Percentiles rank a stretch among this genome's conserved stretches.
These are phyloP conservation scores for Leishmania amazonensis DNA, from an alignment of 208 protist genomes.

Conservation along the genomic window DNA sequence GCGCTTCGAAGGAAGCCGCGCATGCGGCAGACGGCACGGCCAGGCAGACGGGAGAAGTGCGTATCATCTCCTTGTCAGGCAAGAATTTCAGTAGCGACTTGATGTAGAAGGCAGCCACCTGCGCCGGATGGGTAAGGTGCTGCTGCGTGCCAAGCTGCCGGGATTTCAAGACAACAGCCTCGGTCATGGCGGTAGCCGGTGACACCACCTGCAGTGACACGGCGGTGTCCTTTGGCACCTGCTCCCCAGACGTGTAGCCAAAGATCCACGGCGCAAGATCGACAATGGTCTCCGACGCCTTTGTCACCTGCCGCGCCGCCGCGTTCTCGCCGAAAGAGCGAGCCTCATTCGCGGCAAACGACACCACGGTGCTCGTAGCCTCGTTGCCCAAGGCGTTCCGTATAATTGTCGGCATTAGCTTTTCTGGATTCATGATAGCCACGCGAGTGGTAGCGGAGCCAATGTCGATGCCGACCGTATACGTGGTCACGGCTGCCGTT, in stretches of 20 bases:
- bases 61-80: conserved; percentile 21
- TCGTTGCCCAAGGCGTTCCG: conserved; percentile 79
- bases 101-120: conserved; percentile 62
- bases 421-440: conserved; percentile 44
- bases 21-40: conserved; percentile 31
- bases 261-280: conserved; percentile 64
- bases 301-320: conserved; percentile 56
- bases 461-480: conserved; percentile 62
- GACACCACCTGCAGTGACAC: conserved; percentile 24
- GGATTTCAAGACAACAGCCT: conserved; percentile 12
- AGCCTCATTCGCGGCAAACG: conserved; percentile 50
- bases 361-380: conserved; percentile 57
- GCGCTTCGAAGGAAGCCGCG: conserved; percentile 30
- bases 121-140: conserved; percentile 37
- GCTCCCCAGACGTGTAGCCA: conserved; percentile 24
- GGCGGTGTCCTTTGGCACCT: conserved; percentile 9
- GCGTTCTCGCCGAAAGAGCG: conserved; percentile 73
- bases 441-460: conserved; percentile 60
- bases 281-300: conserved; percentile 50
- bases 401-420: conserved; percentile 68
- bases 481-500: conserved; percentile 9
- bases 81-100: conserved; percentile 60
- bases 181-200: conserved; percentile 22
- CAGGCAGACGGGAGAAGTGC: conserved; percentile 31
- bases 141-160: conserved; percentile 22